phyloP scores from a whole-genome alignment of 2,329 filamentous ascomycete genomes.

The Pleoardoris graminearum region DNA sequence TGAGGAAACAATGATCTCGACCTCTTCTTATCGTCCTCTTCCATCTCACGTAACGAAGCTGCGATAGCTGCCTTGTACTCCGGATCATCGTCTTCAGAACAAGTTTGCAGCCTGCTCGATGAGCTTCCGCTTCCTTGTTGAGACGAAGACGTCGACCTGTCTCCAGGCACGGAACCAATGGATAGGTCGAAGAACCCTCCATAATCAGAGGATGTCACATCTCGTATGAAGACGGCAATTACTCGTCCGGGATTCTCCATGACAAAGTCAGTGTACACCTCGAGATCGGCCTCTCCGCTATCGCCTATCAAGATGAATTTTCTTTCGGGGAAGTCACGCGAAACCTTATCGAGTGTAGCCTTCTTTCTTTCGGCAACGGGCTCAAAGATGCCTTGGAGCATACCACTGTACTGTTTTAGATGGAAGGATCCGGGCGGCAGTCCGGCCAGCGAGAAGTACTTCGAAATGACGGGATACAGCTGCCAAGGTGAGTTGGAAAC shows the following conservation, averaged over 20 bases:
- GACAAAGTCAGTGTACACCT: constrained; percentile 95
- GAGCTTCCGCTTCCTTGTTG: constrained; percentile 17
- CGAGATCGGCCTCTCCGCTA: constrained; percentile 93
- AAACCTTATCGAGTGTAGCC: constrained; percentile 79
- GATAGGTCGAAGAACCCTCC: constrained; percentile 78
- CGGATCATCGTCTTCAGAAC: constrained; percentile 51
- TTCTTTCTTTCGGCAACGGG: constrained; percentile 95
- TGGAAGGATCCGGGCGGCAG: constrained; percentile 90
- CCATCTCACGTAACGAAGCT: constrained; percentile 52
- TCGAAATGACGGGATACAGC: constrained; percentile 84
- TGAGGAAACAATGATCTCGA: constrained; percentile 36
- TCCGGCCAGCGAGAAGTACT: constrained; percentile 78
- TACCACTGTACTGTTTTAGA: constrained; percentile 92
- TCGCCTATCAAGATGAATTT: constrained; percentile 92
- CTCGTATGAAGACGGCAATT: constrained; percentile 87
- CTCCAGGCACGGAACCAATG: constrained; percentile 42
- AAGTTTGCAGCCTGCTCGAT: constrained; percentile 20
- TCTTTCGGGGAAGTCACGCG: constrained; percentile 85
- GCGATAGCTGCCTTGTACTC: constrained; percentile 54
- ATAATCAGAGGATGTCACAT: constrained; percentile 80
- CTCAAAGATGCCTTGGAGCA: constrained; percentile 97
- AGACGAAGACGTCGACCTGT: constrained; percentile 32
- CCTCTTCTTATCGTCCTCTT: constrained; percentile 45
- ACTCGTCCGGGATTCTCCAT: constrained; percentile 81
- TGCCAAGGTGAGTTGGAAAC: constrained; percentile 99